Percentiles rank a stretch among this genome's conserved stretches.
phyloP scores from a whole-genome alignment of 192 early-diverging fungal genomes.

The Backusella australiensis region DNA sequence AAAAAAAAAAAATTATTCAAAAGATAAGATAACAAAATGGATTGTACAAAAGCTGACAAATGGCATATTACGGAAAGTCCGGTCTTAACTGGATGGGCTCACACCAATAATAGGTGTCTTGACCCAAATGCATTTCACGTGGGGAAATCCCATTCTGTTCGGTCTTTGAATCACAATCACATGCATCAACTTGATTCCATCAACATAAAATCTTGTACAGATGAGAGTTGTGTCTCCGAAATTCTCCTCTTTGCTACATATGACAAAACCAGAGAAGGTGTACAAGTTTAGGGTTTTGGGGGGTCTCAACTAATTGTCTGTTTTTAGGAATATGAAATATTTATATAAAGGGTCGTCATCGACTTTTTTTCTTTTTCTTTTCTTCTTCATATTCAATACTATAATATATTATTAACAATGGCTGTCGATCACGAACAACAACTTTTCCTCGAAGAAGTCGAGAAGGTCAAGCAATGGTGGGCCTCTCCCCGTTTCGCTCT shows the following conservation, averaged over 20 bases:
- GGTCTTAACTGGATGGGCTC: neutral
- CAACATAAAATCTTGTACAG: neutral
- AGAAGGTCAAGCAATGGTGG: slow-evolving; percentile 90
- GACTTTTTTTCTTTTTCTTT: neutral
- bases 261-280: neutral
- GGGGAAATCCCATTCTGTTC: neutral
- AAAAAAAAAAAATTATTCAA: neutral
- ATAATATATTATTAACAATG: slow-evolving; percentile 10
- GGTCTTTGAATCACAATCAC: slow-evolving; percentile 12
- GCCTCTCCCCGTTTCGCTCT: slow-evolving; percentile 77
- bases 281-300: neutral
- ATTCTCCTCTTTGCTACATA: slow-evolving; percentile 6
- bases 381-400: slow-evolving; percentile 9
- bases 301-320: neutral
- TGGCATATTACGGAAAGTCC: slow-evolving; percentile 13
- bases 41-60: slow-evolving; percentile 13
- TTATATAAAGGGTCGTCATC: neutral
- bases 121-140: slow-evolving; percentile 9
- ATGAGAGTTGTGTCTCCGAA: neutral
- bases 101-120: neutral
- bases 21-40: neutral
- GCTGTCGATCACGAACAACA: slow-evolving; percentile 62
- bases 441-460: slow-evolving; percentile 78
- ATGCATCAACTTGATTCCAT: neutral
- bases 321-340: neutral